Evolutionary conservation across 23 red algal genomes (phyloP).

Genomic region (Gracilariopsis chorda): DNA sequence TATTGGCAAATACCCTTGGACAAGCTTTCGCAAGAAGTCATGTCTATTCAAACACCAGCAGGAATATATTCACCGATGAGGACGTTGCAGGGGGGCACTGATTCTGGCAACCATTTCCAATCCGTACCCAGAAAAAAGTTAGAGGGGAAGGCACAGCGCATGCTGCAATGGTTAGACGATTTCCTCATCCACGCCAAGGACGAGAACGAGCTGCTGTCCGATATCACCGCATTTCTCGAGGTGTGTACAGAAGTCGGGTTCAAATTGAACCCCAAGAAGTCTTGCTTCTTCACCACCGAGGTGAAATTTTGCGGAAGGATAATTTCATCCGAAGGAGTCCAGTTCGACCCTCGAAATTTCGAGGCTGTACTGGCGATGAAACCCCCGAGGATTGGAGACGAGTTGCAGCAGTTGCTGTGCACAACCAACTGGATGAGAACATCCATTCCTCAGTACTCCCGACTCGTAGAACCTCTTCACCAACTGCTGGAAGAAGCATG

Average conservation of each 20-base stretch:
- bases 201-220: neutral
- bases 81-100: neutral
- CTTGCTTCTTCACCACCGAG: neutral
- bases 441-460: neutral
- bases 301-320: slow-evolving; percentile 32
- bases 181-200: neutral
- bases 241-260: neutral
- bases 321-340: neutral
- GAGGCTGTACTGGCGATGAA: neutral
- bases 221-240: neutral
- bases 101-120: slow-evolving; percentile 28
- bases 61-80: neutral
- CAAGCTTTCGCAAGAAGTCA: neutral
- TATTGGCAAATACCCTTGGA: slow-evolving; percentile 43
- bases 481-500: neutral
- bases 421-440: slow-evolving; percentile 25
- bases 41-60: neutral
- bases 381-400: neutral
- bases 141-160: neutral
- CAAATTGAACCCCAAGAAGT: slow-evolving; percentile 32
- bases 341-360: neutral
- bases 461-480: neutral
- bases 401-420: slow-evolving; percentile 27
- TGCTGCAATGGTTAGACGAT: slow-evolving; percentile 28
- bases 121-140: neutral